phyloP scores from a whole-genome alignment of 768 basidiomycete species.

The Termitomyces sp. region DNA sequence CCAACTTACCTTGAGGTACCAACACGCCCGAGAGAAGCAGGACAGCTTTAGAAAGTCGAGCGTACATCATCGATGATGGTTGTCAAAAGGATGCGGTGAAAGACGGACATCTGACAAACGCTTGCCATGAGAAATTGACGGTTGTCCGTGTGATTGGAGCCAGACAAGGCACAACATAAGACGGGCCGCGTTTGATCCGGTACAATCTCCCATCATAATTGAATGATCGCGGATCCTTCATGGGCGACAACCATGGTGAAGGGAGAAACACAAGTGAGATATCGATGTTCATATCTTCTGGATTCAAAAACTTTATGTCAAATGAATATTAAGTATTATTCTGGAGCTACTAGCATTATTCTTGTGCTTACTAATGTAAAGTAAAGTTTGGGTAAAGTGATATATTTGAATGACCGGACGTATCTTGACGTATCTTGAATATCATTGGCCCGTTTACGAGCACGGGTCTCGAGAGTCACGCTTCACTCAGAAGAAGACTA shows the following conservation, averaged over 20 bases:
- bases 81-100: neutral
- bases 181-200: neutral
- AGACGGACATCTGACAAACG: neutral
- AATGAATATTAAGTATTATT: neutral
- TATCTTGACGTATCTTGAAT: neutral
- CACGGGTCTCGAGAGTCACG: too few species aligned
- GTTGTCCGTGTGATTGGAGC: neutral
- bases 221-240: too few species aligned
- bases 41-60: neutral
- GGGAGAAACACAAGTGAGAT: too few species aligned
- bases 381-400: too few species aligned
- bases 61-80: neutral
- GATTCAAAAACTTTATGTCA: neutral
- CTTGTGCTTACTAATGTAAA: neutral
- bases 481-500: slow-evolving; percentile 6
- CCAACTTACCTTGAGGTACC: neutral
- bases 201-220: too few species aligned
- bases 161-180: too few species aligned
- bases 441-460: neutral
- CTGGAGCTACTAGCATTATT: too few species aligned
- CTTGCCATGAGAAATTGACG: neutral
- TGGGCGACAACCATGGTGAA: too few species aligned
- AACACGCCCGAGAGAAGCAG: neutral
- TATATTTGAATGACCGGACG: neutral
- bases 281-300: too few species aligned